Percentiles rank a stretch among this genome's conserved stretches.
Conservation (phyloP, 1,139 yeast species). For the Suhomyces ambrosiae region DNA sequence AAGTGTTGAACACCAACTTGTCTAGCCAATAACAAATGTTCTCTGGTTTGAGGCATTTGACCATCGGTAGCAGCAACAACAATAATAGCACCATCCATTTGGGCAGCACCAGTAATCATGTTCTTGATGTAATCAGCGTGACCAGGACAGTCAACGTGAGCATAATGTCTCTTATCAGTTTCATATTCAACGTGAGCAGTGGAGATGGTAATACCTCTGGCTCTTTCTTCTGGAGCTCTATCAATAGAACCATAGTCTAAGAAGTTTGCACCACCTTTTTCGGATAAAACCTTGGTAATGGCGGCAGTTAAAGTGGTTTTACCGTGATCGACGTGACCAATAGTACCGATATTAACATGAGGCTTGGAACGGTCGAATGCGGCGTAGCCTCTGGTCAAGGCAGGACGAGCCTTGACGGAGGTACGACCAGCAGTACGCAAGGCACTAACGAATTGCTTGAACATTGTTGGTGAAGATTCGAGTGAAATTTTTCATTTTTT, state of each 20-base stretch:
- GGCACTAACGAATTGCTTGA: slow-evolving; percentile 23
- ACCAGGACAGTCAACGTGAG: slow-evolving; percentile 66
- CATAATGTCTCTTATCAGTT: slow-evolving; percentile 33
- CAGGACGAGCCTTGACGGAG: slow-evolving; percentile 25
- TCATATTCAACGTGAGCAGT: slow-evolving; percentile 95
- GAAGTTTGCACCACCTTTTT: slow-evolving; percentile 88
- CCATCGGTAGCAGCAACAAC: slow-evolving; percentile 99
- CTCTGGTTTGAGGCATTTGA: slow-evolving; percentile 99
- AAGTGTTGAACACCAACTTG: slow-evolving; percentile 98
- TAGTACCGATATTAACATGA: slow-evolving; percentile 94
- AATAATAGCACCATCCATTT: slow-evolving; percentile 99
- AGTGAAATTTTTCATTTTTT: slow-evolving; percentile 7
- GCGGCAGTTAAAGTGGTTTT: slow-evolving; percentile 98
- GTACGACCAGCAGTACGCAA: slow-evolving; percentile 23
- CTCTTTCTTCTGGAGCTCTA: slow-evolving; percentile 99
- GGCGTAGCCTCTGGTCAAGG: slow-evolving; percentile 54
- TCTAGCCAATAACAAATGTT: slow-evolving; percentile 96
- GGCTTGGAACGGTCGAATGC: slow-evolving; percentile 91
- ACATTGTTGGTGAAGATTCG: slow-evolving; percentile 16
- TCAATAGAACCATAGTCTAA: slow-evolving; percentile 93
- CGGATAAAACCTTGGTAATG: slow-evolving; percentile 90
- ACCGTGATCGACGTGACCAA: slow-evolving; percentile 95
- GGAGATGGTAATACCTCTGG: slow-evolving; percentile 98
- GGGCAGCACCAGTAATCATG: slow-evolving; percentile 99
- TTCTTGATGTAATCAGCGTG: slow-evolving; percentile 98